Base-by-base conservation (phyloP, 2,329 filamentous ascomycete species). In the Ophioceras dolichostomum region DNA sequence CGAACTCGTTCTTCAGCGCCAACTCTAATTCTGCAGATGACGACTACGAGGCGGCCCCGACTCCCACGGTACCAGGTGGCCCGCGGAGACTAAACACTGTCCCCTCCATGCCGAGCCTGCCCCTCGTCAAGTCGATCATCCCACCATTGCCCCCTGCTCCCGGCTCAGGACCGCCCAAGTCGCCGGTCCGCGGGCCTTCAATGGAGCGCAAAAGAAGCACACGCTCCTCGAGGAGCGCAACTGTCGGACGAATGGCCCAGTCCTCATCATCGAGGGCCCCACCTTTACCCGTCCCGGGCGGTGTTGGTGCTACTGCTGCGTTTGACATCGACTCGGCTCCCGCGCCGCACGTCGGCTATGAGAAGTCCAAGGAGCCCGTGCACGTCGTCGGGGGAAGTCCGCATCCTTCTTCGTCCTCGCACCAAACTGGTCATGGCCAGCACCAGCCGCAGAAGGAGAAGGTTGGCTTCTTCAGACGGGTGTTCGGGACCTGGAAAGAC, bases 401-500 rank as follows among this genome's bases (percentile, higher is more conserved):
- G n/a, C n/a, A n/a, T n/a, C n/a, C n/a, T n/a, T n/a, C n/a, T n/a
- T n/a, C n/a, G n/a, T n/a, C n/a, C n/a, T n/a, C n/a, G n/a, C n/a
- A n/a, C n/a, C n/a, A n/a, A n/a, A n/a, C 26, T 16, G 28, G 64
- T 4, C 39, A 39, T 17, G 44, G 30, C 38, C 43, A 13, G 20
- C 27, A 18, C 39, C 59, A 58, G 39, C 54, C 66, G 39, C 54
- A 66, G 37, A 84, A 82, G 53, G 79, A 85, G 50, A 76, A 78
- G 40, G 83, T 75, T 8, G 88, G 91, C 16, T 96, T 98, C 64
- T 96, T 96, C 64, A 78, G 86, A 49, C 77, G 89, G 44, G 83
- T 96, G 28, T 96, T 96, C 63, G 84, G 82, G 32, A 82, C 79
- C 9, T 27, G 34, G 17, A 36, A 19, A n/a, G 34, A 36, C n/a